phyloP scores from a whole-genome alignment of 1,284 basidiomycete species.

The Ceratobasidium sp. region DNA sequence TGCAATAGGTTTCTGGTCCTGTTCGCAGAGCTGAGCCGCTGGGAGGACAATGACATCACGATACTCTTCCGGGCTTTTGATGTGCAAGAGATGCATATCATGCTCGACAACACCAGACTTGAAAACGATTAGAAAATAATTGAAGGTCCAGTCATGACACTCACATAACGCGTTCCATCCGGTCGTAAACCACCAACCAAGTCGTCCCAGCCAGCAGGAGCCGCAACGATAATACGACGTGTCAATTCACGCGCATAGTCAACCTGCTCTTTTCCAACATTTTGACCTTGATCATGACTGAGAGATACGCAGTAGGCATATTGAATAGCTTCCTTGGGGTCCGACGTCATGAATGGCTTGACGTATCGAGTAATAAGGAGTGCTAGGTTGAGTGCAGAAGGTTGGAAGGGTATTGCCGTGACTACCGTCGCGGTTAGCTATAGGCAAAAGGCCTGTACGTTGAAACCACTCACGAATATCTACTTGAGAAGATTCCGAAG shows the following conservation, averaged over 20 bases:
- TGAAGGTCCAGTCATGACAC: constrained; percentile 49
- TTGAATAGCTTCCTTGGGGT: constrained; percentile 91
- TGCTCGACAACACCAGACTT: constrained; percentile 89
- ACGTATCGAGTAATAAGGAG: constrained; percentile 93
- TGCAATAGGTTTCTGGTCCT: constrained; percentile 74
- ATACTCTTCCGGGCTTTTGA: constrained; percentile 75
- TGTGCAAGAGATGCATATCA: constrained; percentile 76
- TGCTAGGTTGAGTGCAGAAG: constrained; percentile 79
- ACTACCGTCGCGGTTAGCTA: constrained; percentile 54
- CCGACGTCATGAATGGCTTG: constrained; percentile 88
- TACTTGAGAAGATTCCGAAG: constrained; percentile 80
- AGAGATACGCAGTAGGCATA: constrained; percentile 93
- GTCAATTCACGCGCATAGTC: constrained; percentile 88
- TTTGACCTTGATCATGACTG: constrained; percentile 73
- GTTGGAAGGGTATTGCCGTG: constrained; percentile 66
- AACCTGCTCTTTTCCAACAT: constrained; percentile 82
- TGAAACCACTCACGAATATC: constrained; percentile 69
- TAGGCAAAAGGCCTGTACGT: background rate
- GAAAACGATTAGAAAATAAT: constrained; percentile 10
- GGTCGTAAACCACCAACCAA: constrained; percentile 89
- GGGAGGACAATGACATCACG: constrained; percentile 85
- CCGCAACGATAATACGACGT: constrained; percentile 85
- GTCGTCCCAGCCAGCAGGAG: constrained; percentile 85
- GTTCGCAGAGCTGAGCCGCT: constrained; percentile 75
- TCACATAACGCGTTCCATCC: constrained; percentile 87